phyloP scores from a whole-genome alignment of 225 moss, liverwort and hornwort genomes.

The Polytrichum commune region DNA sequence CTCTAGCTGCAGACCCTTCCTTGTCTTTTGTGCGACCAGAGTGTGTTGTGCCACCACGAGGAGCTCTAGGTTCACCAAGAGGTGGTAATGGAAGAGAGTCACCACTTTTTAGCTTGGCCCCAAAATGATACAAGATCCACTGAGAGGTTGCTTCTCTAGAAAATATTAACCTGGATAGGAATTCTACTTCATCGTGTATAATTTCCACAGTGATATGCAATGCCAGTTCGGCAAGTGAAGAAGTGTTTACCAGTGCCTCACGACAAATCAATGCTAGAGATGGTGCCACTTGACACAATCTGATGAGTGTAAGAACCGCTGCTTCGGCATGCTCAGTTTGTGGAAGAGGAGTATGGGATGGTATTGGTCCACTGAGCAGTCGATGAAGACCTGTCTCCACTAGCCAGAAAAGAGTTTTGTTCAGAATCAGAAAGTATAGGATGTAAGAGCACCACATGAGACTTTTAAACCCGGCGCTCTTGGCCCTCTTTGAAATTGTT shows the following conservation, averaged over 20 bases:
- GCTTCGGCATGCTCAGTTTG: slow-evolving; percentile 41
- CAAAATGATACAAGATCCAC: slow-evolving; percentile 82
- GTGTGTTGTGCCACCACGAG: slow-evolving; percentile 38
- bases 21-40: slow-evolving; percentile 44
- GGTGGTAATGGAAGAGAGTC: slow-evolving; percentile 38
- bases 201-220: slow-evolving; percentile 83
- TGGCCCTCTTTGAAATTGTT: too few relatives aligned
- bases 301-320: slow-evolving; percentile 49
- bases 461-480: too few relatives aligned
- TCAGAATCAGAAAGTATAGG: slow-evolving; percentile 6
- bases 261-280: slow-evolving; percentile 78
- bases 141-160: slow-evolving; percentile 69
- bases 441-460: not conserved
- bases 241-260: slow-evolving; percentile 72
- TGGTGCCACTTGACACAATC: slow-evolving; percentile 72
- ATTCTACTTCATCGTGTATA: slow-evolving; percentile 84
- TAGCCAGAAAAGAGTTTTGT: slow-evolving; percentile 19
- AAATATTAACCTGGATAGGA: slow-evolving; percentile 81
- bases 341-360: slow-evolving; percentile 35
- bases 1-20: slow-evolving; percentile 48
- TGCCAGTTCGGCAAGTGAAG: slow-evolving; percentile 70
- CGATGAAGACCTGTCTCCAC: slow-evolving; percentile 46
- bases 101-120: slow-evolving; percentile 62
- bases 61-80: slow-evolving; percentile 30
- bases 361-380: slow-evolving; percentile 44